phyloP scores from a whole-genome alignment of 805 yeast species.

The Ogataea naganishii region DNA sequence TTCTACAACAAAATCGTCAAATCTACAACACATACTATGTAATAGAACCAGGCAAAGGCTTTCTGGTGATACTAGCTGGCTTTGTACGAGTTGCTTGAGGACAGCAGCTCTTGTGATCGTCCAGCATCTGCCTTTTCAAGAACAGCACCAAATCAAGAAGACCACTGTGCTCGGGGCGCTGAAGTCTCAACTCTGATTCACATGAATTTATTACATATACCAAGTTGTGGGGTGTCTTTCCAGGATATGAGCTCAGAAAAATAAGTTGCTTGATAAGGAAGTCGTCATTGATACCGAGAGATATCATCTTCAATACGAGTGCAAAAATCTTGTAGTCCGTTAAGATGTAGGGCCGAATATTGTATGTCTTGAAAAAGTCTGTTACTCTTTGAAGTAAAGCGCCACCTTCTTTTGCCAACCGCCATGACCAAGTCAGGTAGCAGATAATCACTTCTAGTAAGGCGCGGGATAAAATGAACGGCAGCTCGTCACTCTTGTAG shows the following conservation, averaged over 20 bases:
- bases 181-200: background rate
- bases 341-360: conserved; percentile 15
- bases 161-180: conserved; percentile 2
- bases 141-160: conserved; percentile 11
- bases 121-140: conserved; percentile 10
- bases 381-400: conserved; percentile 1
- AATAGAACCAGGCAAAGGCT: too few relatives aligned
- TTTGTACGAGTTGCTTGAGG: too few relatives aligned
- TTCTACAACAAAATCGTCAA: too few relatives aligned
- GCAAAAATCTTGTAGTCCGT: conserved; percentile 14
- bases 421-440: conserved; percentile 40
- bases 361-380: conserved; percentile 25
- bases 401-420: conserved; percentile 10
- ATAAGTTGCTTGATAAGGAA: conserved; percentile 16
- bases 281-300: conserved; percentile 12
- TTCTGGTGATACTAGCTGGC: too few relatives aligned
- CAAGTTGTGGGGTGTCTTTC: conserved; percentile 17
- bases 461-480: conserved; percentile 18
- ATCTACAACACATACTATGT: too few relatives aligned
- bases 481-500: conserved; percentile 12
- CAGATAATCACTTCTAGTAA: conserved; percentile 32
- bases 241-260: conserved; percentile 8
- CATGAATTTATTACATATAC: conserved; percentile 2
- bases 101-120: conserved; percentile 15
- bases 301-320: conserved; percentile 7